Evolutionary conservation across 345 rosid species (phyloP).

Genomic region (Chamaenerion angustifolium): DNA sequence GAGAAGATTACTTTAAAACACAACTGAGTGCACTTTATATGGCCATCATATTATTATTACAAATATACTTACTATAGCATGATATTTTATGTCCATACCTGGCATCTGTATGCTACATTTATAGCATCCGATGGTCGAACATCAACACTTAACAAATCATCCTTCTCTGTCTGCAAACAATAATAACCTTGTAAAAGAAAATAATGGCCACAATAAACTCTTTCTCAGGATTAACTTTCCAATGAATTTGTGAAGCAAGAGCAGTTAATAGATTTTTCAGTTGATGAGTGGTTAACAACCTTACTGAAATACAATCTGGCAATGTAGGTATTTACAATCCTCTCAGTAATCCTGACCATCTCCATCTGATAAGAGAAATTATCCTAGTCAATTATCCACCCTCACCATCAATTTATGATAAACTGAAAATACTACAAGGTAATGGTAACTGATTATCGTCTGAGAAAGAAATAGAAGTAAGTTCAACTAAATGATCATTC

Average conservation of each 20-base stretch:
- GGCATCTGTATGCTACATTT: conserved; percentile 55
- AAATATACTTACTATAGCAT: no score
- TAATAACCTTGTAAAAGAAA: conserved; percentile 9
- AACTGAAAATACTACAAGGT: not conserved
- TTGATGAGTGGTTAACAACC: conserved; percentile 27
- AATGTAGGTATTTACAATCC: conserved; percentile 52
- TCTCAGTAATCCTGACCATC: conserved; percentile 74
- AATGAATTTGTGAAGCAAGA: not conserved
- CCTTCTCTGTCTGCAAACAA: conserved; percentile 54
- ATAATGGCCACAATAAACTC: not conserved
- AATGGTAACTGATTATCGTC: not conserved
- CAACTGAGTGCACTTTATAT: no score
- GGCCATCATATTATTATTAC: no score
- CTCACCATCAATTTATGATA: not conserved
- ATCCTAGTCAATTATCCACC: not conserved
- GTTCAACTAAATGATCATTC: no score
- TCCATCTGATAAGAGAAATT: conserved; percentile 38
- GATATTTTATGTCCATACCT: conserved; percentile 21
- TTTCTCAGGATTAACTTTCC: no score
- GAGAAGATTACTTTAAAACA: no score
- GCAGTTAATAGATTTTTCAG: not conserved
- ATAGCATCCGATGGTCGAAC: conserved; percentile 90
- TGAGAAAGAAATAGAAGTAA: not conserved
- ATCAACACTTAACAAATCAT: conserved; percentile 44
- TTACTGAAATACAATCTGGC: conserved; percentile 56